Evolutionary conservation across 2,329 filamentous ascomycete genomes (phyloP).

Genomic region (Trichophyton benhamiae): DNA sequence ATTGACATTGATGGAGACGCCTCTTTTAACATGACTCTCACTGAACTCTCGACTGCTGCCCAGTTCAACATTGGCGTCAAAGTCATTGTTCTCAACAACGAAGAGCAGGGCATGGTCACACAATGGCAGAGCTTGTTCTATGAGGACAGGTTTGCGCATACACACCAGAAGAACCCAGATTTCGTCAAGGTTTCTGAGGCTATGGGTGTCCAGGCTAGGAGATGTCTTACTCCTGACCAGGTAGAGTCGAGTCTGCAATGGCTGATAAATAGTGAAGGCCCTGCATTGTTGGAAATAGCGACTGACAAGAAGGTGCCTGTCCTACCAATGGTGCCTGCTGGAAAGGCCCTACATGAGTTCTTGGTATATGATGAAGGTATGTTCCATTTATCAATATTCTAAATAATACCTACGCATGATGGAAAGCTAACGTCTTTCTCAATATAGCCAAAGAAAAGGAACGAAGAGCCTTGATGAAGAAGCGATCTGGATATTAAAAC

Average conservation of each 20-base stretch:
- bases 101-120: slow-evolving; percentile 97
- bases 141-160: slow-evolving; percentile 82
- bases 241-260: slow-evolving; percentile 68
- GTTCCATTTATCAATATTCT: slow-evolving; percentile 17
- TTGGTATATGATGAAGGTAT: slow-evolving; percentile 70
- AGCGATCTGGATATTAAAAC: slow-evolving; percentile 40
- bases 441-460: slow-evolving; percentile 52
- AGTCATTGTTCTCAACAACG: slow-evolving; percentile 89
- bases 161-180: slow-evolving; percentile 89
- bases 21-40: slow-evolving; percentile 98
- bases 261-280: slow-evolving; percentile 82
- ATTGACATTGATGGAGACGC: slow-evolving; percentile 96
- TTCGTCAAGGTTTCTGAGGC: slow-evolving; percentile 87
- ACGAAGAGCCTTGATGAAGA: slow-evolving; percentile 53
- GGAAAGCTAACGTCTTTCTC: slow-evolving; percentile 8
- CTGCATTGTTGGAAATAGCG: slow-evolving; percentile 80
- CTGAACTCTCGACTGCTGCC: slow-evolving; percentile 80
- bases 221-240: slow-evolving; percentile 62
- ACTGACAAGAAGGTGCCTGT: slow-evolving; percentile 73
- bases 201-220: slow-evolving; percentile 70
- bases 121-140: slow-evolving; percentile 99
- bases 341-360: slow-evolving; percentile 82
- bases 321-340: slow-evolving; percentile 91
- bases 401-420: not conserved
- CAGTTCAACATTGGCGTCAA: slow-evolving; percentile 97